Evolutionary conservation across 1,284 basidiomycete genomes (phyloP).

Genomic region (Puccinia hordei): DNA sequence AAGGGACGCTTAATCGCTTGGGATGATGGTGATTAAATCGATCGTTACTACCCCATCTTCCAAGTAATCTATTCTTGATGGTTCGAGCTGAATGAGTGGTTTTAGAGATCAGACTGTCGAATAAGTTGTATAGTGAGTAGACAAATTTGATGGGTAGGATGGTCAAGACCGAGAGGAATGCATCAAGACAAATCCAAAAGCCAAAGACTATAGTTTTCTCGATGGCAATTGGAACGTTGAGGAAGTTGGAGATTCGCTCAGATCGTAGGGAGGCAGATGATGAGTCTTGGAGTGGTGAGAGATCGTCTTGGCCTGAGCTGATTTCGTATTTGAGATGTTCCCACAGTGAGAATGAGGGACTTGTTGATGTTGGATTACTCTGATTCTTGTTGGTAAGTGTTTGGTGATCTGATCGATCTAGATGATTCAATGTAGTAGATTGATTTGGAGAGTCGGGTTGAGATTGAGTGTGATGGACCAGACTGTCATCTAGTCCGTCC

Average conservation of each 20-base stretch:
- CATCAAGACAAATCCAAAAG: slow-evolving; percentile 89
- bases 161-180: slow-evolving; percentile 96
- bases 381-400: background rate
- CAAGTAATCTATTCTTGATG: background rate
- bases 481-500: slow-evolving; percentile 28
- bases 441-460: background rate
- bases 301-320: background rate
- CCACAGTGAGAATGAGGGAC: slow-evolving; percentile 76
- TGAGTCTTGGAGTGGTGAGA: background rate
- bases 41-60: background rate
- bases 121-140: slow-evolving; percentile 55
- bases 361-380: background rate
- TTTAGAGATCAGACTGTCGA: background rate
- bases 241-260: slow-evolving; percentile 97
- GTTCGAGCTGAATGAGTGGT: background rate
- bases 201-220: slow-evolving; percentile 96
- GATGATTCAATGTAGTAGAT: background rate
- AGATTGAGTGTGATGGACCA: slow-evolving; percentile 4
- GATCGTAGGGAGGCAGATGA: slow-evolving; percentile 67
- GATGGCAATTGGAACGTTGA: slow-evolving; percentile 86
- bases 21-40: background rate
- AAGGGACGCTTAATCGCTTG: slow-evolving; percentile 68
- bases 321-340: slow-evolving; percentile 76
- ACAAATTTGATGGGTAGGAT: slow-evolving; percentile 82
- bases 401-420: background rate